Conservation (phyloP, 2,329 filamentous ascomycete species). For the Ilyonectria sp. region DNA sequence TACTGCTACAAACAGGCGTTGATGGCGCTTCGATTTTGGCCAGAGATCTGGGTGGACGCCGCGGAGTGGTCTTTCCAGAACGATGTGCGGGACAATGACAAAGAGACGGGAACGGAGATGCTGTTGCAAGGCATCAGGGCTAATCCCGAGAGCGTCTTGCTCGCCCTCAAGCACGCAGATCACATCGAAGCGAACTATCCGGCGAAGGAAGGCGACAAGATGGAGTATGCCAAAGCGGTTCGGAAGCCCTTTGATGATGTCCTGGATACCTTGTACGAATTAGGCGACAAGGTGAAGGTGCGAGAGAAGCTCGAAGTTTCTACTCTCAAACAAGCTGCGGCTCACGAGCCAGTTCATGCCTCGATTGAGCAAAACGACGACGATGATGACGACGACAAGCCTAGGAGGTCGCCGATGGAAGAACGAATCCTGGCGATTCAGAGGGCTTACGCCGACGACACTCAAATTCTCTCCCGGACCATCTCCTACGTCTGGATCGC, state of each 20-base stretch:
- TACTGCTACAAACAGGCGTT: conserved; percentile 95
- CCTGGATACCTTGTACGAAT: conserved; percentile 88
- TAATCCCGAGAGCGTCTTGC: conserved; percentile 92
- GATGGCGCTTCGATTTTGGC: conserved; percentile 95
- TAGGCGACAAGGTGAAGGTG: conserved; percentile 81
- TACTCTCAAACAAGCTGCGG: conserved; percentile 68
- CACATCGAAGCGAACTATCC: conserved; percentile 85
- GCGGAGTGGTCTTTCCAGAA: conserved; percentile 93
- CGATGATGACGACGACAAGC: conserved; percentile 60
- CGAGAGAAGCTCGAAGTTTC: conserved; percentile 72
- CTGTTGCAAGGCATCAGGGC: conserved; percentile 86
- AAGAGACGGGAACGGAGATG: conserved; percentile 78
- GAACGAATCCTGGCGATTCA: conserved; percentile 74
- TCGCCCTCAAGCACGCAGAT: conserved; percentile 92
- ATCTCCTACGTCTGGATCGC: conserved; percentile 97
- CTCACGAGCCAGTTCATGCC: conserved; percentile 55
- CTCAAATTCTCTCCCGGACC: conserved; percentile 83
- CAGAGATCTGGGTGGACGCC: conserved; percentile 95
- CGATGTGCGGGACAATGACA: conserved; percentile 73
- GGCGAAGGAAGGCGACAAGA: conserved; percentile 83
- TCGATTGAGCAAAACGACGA: conserved; percentile 64
- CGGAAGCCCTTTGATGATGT: conserved; percentile 88
- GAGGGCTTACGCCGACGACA: conserved; percentile 80
- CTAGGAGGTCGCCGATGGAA: conserved; percentile 72
- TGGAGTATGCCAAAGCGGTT: conserved; percentile 83